Evolutionary conservation across 371 early-diverging fungal genomes (phyloP).

Genomic region (Capniomyces stellatus): DNA sequence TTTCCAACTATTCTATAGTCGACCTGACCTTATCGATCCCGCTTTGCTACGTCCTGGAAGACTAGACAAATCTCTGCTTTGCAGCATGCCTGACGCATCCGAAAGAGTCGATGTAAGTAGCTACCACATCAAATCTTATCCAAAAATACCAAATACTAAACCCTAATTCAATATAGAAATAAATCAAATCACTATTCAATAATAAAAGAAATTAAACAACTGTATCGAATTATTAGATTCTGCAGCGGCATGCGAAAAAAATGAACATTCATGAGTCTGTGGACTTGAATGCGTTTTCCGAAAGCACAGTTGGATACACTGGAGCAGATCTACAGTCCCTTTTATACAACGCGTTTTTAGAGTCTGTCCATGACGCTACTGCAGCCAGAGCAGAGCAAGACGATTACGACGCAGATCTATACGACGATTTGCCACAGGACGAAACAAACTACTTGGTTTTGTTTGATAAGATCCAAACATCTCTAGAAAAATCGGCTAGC

Average conservation of each 20-base stretch:
- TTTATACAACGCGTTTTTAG: constrained; percentile 77
- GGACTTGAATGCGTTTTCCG: constrained; percentile 38
- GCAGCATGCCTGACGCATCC: constrained; percentile 54
- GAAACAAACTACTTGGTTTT: background rate
- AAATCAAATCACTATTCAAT: too few relatives aligned
- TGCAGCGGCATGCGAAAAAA: constrained; percentile 40
- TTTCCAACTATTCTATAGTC: constrained; percentile 47
- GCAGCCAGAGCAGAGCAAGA: background rate
- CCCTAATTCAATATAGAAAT: too few relatives aligned
- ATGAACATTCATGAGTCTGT: constrained; percentile 38
- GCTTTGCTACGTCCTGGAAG: constrained; percentile 96
- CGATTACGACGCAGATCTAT: background rate
- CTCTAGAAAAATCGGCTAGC: background rate
- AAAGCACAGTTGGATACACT: constrained; percentile 51
- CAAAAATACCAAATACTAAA: too few relatives aligned
- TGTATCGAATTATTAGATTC: too few relatives aligned
- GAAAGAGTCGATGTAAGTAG: constrained; percentile 49
- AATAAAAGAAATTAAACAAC: too few relatives aligned
- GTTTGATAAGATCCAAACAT: background rate
- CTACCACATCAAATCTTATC: background rate
- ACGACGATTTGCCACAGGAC: background rate
- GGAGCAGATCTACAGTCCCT: constrained; percentile 92
- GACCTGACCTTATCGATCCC: constrained; percentile 93
- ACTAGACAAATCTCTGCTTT: constrained; percentile 89
- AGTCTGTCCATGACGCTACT: constrained; percentile 51